Evolutionary conservation across 2,329 filamentous ascomycete species (phyloP).

Genomic region (Rugonectria rugulosa): DNA sequence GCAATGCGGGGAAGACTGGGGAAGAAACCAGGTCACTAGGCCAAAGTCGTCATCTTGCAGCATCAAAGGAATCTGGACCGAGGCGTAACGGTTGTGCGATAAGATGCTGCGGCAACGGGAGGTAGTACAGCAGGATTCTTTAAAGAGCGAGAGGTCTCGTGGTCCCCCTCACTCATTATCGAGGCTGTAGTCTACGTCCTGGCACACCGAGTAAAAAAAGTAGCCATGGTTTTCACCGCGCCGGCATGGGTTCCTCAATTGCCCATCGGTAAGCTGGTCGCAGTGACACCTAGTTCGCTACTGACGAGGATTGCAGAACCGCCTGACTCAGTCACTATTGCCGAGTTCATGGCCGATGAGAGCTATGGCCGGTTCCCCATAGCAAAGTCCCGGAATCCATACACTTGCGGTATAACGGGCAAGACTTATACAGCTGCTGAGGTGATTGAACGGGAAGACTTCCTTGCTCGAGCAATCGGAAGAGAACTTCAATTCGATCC

Average conservation of each 20-base stretch:
- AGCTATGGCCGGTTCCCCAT: constrained; percentile 57
- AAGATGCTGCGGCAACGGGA: too few species aligned
- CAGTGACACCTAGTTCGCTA: not conserved
- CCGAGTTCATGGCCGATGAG: constrained; percentile 76
- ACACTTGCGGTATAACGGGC: constrained; percentile 78
- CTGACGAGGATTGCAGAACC: constrained; percentile 50
- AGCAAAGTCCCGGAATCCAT: constrained; percentile 71
- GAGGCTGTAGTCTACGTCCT: not conserved
- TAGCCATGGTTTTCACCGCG: constrained; percentile 62
- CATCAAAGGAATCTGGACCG: not conserved
- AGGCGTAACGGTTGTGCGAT: too few species aligned
- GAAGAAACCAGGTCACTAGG: not conserved
- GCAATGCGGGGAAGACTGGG: constrained; percentile 1
- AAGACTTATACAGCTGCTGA: constrained; percentile 69
- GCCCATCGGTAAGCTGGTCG: constrained; percentile 50
- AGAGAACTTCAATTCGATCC: constrained; percentile 75
- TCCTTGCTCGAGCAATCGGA: constrained; percentile 72
- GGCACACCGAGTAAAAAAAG: not conserved
- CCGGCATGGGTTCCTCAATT: constrained; percentile 69
- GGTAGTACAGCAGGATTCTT: too few species aligned
- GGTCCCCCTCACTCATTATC: not conserved
- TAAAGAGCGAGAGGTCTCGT: not conserved
- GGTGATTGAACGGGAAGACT: constrained; percentile 70
- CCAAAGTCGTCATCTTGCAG: not conserved
- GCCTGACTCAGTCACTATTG: constrained; percentile 77